Base-by-base conservation (phyloP, 2,329 filamentous ascomycete species). In the Epichloe festucae region DNA sequence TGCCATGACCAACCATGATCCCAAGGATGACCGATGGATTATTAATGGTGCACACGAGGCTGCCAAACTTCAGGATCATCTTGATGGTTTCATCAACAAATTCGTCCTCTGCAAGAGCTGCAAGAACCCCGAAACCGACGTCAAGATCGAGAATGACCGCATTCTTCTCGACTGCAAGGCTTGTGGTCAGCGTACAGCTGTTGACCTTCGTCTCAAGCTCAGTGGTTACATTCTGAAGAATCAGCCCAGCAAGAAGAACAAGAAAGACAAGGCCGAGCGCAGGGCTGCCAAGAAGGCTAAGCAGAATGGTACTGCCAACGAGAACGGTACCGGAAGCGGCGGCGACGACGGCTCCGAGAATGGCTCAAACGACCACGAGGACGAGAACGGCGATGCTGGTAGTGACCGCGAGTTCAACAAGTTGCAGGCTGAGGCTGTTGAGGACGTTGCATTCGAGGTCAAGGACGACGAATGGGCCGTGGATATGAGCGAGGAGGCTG, bases 71-170 rank as follows among this genome's bases (percentile, higher is more conserved):
- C 93, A 98, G 76, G 93, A 97, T 68, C 90, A 96, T 63, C 87
- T 98, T 47, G 91, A 97, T 69, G 90, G 90, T 62, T 98, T 98
- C 80, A 98, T 98, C 74, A 80, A 84, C 77, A 95, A 89, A 75
- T 98, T 97, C 61, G 93, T 98, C 64, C 89, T 98, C 58, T 98
- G 93, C 87, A 95, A 94, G 77, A 91, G 94, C 70, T 98, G 93
- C 85, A 95, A 95, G 82, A 98, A 98, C 71, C 93, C 93, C 38
- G 93, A 98, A 78, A 98, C 93, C 59, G 90, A 94, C 59, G 85
- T 97, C 65, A 82, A 86, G 65, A 89, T 97, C 78, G 96, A 95
- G 73, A 90, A 96, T 63, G 88, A 86, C 51, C 82, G 79, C 67
- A 97, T 98, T 69, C 72, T 88, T 56, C 83, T 97, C 60, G 93